Conservation (phyloP, 2,329 filamentous ascomycete species). For the Ophiocordyceps sinensis region DNA sequence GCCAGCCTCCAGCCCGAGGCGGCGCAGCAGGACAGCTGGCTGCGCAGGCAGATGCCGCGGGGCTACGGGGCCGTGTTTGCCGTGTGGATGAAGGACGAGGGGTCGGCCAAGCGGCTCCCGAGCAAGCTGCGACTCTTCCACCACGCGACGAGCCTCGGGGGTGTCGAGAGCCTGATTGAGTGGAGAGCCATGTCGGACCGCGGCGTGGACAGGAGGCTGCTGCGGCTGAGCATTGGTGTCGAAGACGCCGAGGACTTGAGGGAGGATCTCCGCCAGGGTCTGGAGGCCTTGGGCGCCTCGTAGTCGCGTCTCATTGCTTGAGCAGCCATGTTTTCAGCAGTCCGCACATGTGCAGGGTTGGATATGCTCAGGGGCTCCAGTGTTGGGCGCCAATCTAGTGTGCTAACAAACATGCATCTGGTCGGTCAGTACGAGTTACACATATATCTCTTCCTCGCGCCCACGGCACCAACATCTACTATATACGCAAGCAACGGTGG, state of each 20-base stretch:
- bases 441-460: no score
- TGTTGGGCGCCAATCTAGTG: no score
- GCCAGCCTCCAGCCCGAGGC: slow-evolving; percentile 62
- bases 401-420: no score
- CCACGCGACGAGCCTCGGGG: slow-evolving; percentile 86
- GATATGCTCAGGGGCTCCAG: no score
- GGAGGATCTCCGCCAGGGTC: slow-evolving; percentile 55
- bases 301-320: background rate
- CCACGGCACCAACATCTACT: no score
- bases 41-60: slow-evolving; percentile 76
- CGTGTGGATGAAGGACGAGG: slow-evolving; percentile 47
- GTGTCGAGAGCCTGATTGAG: slow-evolving; percentile 91
- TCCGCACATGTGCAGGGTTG: no score
- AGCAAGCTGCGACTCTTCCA: slow-evolving; percentile 73
- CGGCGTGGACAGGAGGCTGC: slow-evolving; percentile 52
- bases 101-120: slow-evolving; percentile 54
- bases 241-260: slow-evolving; percentile 77
- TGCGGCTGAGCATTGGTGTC: slow-evolving; percentile 75
- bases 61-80: slow-evolving; percentile 85
- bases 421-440: no score
- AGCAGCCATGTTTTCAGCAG: no score
- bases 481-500: no score
- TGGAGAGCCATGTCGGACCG: slow-evolving; percentile 84
- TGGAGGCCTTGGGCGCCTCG: slow-evolving; percentile 33
- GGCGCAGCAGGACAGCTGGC: slow-evolving; percentile 48